Percentiles rank a stretch among this genome's conserved stretches.
These are phyloP conservation scores for Apiospora arundinis DNA, from an alignment of 2,329 filamentous ascomycete species.

Conservation along the genomic window DNA sequence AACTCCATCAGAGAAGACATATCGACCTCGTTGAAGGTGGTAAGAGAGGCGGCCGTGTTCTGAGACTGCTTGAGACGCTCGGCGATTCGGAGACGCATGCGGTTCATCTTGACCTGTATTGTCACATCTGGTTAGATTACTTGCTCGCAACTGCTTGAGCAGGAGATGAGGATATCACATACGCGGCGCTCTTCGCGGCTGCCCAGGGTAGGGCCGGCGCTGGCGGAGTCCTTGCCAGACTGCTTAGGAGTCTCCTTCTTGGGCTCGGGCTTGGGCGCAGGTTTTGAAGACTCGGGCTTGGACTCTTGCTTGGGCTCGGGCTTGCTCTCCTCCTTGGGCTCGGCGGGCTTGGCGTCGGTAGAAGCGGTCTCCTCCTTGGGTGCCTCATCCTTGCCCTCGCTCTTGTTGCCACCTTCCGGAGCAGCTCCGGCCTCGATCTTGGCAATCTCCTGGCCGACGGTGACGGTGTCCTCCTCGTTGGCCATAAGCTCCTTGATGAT, in stretches of 20 bases:
- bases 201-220: constrained; percentile 59
- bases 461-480: constrained; percentile 93
- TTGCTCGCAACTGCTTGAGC: background rate
- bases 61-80: constrained; percentile 99
- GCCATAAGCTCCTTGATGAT: constrained; percentile 91
- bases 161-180: constrained; percentile 46
- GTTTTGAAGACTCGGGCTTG: constrained; percentile 45
- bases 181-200: constrained; percentile 88
- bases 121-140: background rate
- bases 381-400: constrained; percentile 66
- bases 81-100: constrained; percentile 96
- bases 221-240: constrained; percentile 40
- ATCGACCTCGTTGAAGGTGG: constrained; percentile 99
- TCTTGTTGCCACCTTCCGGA: constrained; percentile 61
- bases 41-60: constrained; percentile 95
- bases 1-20: constrained; percentile 99
- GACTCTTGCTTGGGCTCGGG: constrained; percentile 51
- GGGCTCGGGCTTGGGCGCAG: constrained; percentile 42
- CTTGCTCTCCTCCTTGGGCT: constrained; percentile 43
- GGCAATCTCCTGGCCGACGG: constrained; percentile 89
- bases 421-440: constrained; percentile 82
- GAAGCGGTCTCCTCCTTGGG: constrained; percentile 53
- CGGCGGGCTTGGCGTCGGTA: constrained; percentile 48
- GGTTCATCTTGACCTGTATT: constrained; percentile 95
- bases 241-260: constrained; percentile 47